phyloP scores from a whole-genome alignment of 2,329 filamentous ascomycete genomes.

The Diaporthe sp. region DNA sequence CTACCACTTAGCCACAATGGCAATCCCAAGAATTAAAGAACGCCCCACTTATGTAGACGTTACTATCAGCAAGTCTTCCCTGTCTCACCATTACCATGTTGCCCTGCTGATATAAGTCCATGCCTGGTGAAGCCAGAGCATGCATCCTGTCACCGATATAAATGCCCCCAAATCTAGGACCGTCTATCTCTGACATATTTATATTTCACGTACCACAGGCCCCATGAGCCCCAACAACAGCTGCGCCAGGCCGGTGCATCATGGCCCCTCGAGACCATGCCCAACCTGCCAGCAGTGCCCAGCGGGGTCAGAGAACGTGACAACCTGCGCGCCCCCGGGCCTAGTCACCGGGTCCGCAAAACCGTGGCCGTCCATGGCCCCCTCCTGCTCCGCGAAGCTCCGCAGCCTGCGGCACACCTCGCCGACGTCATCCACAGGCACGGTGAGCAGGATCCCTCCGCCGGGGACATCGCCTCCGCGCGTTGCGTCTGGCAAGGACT shows the following conservation, averaged over 20 bases:
- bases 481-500: background rate
- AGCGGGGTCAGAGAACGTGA: conserved; percentile 32
- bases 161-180: background rate
- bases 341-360: background rate
- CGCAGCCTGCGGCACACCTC: conserved; percentile 19
- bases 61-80: background rate
- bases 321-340: background rate
- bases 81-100: background rate
- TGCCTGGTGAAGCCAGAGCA: background rate
- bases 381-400: background rate
- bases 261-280: background rate
- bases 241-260: background rate
- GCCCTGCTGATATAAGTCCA: background rate
- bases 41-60: background rate
- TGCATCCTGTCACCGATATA: background rate
- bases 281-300: conserved; percentile 29
- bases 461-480: background rate
- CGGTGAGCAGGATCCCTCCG: conserved; percentile 24
- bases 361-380: background rate
- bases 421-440: conserved; percentile 20
- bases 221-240: background rate
- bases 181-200: background rate
- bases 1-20: background rate
- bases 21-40: background rate
- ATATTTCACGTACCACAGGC: background rate